Evolutionary conservation across 2,329 filamentous ascomycete species (phyloP), one percentile per base, ranked within the genome.

Genomic region (Aureobasidium subglaciale): DNA sequence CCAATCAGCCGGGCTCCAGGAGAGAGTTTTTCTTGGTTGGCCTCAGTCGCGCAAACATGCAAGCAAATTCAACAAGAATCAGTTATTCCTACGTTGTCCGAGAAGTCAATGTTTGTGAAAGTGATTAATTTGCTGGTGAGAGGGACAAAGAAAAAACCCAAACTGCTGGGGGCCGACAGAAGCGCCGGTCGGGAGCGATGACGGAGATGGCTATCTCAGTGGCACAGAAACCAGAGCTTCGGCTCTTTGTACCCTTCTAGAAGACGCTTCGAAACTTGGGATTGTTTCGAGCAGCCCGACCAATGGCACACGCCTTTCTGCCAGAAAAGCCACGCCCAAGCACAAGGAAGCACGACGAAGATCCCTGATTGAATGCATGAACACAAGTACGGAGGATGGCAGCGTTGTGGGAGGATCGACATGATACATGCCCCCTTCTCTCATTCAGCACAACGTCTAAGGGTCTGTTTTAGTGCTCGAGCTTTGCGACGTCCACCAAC

Each of bases 181-280:
- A 52, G 34, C 35, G 48, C 48, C 48, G 46, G 25, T 30, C 35
- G 48, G 24, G 22, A 50, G 22, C 22, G 16, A 41, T 52, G 48
- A 52, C 48, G 48, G 35, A 41, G 34, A 30, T 52, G 35, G 35
- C 35, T 41, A 41, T 15, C 22, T n/a, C 22, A 38, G 46, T 50
- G 27, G 46, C 24, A 52, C 48, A 25, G 25, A 41, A 41, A 52
- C n/a, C 34, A 40, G n/a, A 30, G 24, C 35, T 40, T 41, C 35
- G 48, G 35, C 48, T 40, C 48, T 41, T 32, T 52, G 35, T 52
- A 18, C 35, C 25, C 25, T 52, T 52, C 48, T 52, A 52, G 48
- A 52, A 52, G 48, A 30, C 11, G 48, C 35, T 40, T 52, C 48
- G 48, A 52, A 52, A 52, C 48, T 35, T 52, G 48, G 48, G 18